Evolutionary conservation across 192 early-diverging fungal genomes (phyloP), one percentile per base, ranked within the genome.

Genomic region (Polychytrium aggregatum): DNA sequence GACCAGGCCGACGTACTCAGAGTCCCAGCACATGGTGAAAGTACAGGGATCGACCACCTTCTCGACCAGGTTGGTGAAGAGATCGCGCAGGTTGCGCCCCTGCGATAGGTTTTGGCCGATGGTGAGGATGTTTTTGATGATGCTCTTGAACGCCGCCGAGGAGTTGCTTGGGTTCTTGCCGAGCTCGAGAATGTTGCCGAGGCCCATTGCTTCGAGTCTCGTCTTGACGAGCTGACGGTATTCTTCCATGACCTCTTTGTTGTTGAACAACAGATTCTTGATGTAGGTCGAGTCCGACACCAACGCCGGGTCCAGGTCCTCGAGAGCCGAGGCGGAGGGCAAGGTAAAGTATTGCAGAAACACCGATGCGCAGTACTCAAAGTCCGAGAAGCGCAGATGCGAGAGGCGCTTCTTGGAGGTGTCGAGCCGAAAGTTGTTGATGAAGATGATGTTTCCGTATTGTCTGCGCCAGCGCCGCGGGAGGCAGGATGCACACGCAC

Each of bases 371-470:
- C 65, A 56, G 35, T 67, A 67, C 44, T 67, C 58, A 43, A 71
- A 67, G 45, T 76, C 70, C 9, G 39, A 21, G 55, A 74, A 74
- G 35, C 37, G 35, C 18, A 72, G 52, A 43, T 68, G 27, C 17
- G 58, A 16, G 5, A 76, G 53, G 48, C 63, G 74, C 45, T 70
- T 67, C 44, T 76, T 76, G n/a, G 63, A 62, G 3, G 70, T 74
- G 46, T 76, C 74, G 9, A 76, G 49, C 13, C 71, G 62, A 44
- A 70, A 63, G 29, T 55, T 41, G 50, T 63, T 68, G 47, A 76
- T 64, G 55, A 74, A 76, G 24, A 76, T 68, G 25, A 74, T 53
- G 28, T 68, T 43, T 9, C 65, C 66, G 54, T 76, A 76, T 37
- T 69, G 57, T 13, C 67, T 71, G 33, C 17, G 17, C 26, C 14